Evolutionary conservation across 306 rosid species (phyloP).

Genomic region (Dryas octopetala): DNA sequence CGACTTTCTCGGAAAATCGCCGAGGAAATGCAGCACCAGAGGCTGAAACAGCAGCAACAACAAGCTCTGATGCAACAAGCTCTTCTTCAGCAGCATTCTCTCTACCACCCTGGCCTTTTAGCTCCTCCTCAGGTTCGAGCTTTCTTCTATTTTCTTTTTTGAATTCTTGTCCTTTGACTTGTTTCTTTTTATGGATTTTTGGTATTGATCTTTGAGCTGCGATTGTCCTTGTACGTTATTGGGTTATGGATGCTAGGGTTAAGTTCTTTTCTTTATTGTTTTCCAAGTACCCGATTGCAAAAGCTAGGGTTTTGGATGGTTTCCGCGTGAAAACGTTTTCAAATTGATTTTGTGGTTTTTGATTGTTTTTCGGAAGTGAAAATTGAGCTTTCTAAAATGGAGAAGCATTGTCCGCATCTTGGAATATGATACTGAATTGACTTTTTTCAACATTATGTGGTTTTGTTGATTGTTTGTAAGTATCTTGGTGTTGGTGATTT

Average conservation of each 20-base stretch:
- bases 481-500: not conserved
- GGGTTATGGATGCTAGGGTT: constrained; percentile 28
- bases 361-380: not conserved
- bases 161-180: not conserved
- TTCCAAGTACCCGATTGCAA: not conserved
- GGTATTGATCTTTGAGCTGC: not conserved
- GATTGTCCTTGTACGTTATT: not conserved
- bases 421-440: not conserved
- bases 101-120: constrained; percentile 90
- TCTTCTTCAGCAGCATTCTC: constrained; percentile 91
- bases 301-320: not conserved
- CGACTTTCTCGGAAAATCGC: constrained; percentile 29
- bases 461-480: not conserved
- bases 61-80: constrained; percentile 99
- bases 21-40: constrained; percentile 87
- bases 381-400: not conserved
- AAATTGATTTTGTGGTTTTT: not conserved
- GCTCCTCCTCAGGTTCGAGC: constrained; percentile 94
- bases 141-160: not conserved
- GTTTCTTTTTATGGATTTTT: not conserved
- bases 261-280: not conserved
- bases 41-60: constrained; percentile 89
- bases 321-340: not conserved
- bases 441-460: not conserved
- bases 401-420: not conserved